A percentile compares a stretch with the other conserved stretches of the same genome.
Evolutionary conservation across 1,284 basidiomycete species (phyloP).

Genomic region (Earliella scabrosa): DNA sequence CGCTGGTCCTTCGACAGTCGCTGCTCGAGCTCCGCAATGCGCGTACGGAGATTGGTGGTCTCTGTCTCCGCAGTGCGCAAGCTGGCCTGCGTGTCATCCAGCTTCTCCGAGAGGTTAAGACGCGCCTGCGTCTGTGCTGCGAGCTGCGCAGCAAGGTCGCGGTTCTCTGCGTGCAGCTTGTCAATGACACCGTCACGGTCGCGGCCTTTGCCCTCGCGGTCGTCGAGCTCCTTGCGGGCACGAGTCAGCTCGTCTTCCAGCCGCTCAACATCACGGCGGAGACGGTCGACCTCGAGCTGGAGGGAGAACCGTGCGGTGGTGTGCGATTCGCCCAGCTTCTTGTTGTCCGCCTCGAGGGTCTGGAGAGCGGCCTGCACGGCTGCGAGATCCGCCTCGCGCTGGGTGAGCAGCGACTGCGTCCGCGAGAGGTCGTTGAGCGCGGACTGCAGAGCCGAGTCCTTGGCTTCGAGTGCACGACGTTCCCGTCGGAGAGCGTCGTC

Average conservation of each 20-base stretch:
- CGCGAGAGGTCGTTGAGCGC: constrained; percentile 65
- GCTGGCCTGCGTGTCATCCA: constrained; percentile 69
- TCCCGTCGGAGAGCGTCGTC: constrained; percentile 62
- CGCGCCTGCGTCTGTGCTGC: constrained; percentile 85
- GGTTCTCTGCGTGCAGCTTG: constrained; percentile 76
- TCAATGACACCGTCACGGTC: constrained; percentile 76
- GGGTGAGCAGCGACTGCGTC: constrained; percentile 60
- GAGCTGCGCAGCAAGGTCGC: constrained; percentile 77
- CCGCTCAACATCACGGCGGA: constrained; percentile 84
- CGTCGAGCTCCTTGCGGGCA: constrained; percentile 74
- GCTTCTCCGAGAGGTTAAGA: constrained; percentile 84
- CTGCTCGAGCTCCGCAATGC: constrained; percentile 78
- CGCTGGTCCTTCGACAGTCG: constrained; percentile 86
- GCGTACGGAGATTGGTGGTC: constrained; percentile 55
- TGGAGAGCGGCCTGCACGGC: constrained; percentile 78
- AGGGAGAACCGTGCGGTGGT: constrained; percentile 86
- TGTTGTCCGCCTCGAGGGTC: constrained; percentile 66
- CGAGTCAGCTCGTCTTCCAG: constrained; percentile 82
- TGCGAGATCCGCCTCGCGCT: constrained; percentile 75
- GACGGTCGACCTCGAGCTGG: constrained; percentile 88
- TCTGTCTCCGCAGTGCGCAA: constrained; percentile 74
- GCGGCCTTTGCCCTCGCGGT: constrained; percentile 64
- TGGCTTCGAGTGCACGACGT: constrained; percentile 64
- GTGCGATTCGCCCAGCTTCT: constrained; percentile 80
- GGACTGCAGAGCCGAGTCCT: constrained; percentile 67